Base-by-base conservation (phyloP, 1,139 yeast genomes). In the Geotrichum cucujoidarum region DNA sequence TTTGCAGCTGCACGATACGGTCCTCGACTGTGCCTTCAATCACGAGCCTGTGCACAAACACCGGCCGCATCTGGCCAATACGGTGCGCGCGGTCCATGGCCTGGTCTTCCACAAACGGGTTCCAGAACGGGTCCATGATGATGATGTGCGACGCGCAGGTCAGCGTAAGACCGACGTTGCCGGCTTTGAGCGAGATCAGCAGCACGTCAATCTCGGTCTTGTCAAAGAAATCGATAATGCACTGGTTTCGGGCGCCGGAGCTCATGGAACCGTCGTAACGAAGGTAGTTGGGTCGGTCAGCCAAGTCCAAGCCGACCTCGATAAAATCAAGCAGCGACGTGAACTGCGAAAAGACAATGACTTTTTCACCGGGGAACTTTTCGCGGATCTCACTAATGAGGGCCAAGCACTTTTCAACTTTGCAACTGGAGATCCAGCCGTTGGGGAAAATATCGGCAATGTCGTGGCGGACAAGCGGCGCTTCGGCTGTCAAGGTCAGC, bases 31-130 rank as follows among this genome's bases (percentile, higher is more conserved):
- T 81, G 35, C 76, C 74, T 32, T 71, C 63, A 43, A 83, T 76
- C 59, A 85, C 74, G 20, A 90, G 67, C 55, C 89, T 74, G 64
- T 89, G 83, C 20, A 90, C 87, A 55, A 66, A 71, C n/a, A 90
- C 97, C 40, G 80, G 81, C 49, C 78, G 72, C 30, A 77, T 76
- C 67, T 92, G 98, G 4, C 97, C 96, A 57, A 92, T 86, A 64
- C 98, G 77, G 67, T 92, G 92, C 5, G 94, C 95, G 56, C 98
- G 78, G 64, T 88, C 97, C 77, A 86, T 88, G 0, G 97, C 97
- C 68, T 90, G 97, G 41, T 86, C 95, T 66, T 90, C 97, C 2
- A 90, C 95, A 65, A 77, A 90, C 0, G 97, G 97, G 61, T 90
- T 90, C 97, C 98, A 90, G 63, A 88, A 90, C 16, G 97, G 97